Conservation (phyloP, 257 asterid genomes). For the Leonotis leonurus region DNA sequence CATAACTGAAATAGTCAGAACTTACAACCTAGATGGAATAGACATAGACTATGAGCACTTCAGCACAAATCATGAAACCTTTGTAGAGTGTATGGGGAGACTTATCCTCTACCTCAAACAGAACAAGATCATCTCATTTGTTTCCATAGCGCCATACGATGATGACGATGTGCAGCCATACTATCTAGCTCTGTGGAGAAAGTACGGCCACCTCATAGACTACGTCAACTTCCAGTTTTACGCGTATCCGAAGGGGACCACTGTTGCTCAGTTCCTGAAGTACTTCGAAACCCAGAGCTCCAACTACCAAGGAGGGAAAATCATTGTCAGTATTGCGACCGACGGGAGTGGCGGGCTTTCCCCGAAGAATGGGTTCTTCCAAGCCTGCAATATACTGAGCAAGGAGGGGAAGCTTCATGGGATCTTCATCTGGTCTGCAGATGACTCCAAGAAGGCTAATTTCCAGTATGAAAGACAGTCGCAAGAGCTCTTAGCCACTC, state of each 20-base stretch:
- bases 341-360: slow-evolving; percentile 60
- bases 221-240: slow-evolving; percentile 69
- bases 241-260: slow-evolving; percentile 44
- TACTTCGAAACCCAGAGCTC: slow-evolving; percentile 47
- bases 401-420: slow-evolving; percentile 59
- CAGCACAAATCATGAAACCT: slow-evolving; percentile 49
- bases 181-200: slow-evolving; percentile 62
- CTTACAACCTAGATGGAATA: slow-evolving; percentile 56
- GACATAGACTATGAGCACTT: slow-evolving; percentile 84
- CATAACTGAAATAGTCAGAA: slow-evolving; percentile 34
- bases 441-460: slow-evolving; percentile 52
- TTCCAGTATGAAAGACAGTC: slow-evolving; percentile 49
- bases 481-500: slow-evolving; percentile 43
- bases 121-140: slow-evolving; percentile 34
- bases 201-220: slow-evolving; percentile 52
- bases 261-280: slow-evolving; percentile 45
- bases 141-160: slow-evolving; percentile 66
- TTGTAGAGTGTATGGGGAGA: slow-evolving; percentile 61
- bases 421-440: slow-evolving; percentile 81
- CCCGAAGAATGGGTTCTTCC: slow-evolving; percentile 54
- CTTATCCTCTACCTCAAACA: slow-evolving; percentile 49
- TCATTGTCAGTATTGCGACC: slow-evolving; percentile 56
- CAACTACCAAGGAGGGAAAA: slow-evolving; percentile 46
- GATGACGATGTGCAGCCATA: slow-evolving; percentile 36
- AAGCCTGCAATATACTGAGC: slow-evolving; percentile 45